Percentiles rank a stretch among this genome's conserved stretches.
Evolutionary conservation across 805 yeast species (phyloP).

Genomic region (Nakazawaea pomicola): DNA sequence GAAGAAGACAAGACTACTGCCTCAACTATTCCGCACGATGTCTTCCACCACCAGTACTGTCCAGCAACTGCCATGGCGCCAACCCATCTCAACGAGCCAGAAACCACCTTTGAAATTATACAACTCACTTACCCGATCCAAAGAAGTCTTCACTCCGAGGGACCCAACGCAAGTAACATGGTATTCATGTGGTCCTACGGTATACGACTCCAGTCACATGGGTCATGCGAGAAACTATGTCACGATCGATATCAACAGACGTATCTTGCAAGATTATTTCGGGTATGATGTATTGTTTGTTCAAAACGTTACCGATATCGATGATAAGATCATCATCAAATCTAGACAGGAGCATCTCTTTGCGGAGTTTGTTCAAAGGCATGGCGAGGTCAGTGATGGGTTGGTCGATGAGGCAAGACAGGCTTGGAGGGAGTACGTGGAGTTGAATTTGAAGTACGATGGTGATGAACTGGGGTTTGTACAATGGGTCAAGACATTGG

Average conservation of each 20-base stretch:
- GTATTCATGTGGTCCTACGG: slow-evolving; percentile 99
- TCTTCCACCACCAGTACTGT: not conserved
- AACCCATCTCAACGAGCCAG: slow-evolving; percentile 20
- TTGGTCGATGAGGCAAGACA: slow-evolving; percentile 33
- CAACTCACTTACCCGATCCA: slow-evolving; percentile 80
- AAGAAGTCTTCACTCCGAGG: slow-evolving; percentile 73
- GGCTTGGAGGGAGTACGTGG: slow-evolving; percentile 46
- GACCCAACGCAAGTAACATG: slow-evolving; percentile 67
- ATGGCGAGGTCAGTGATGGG: slow-evolving; percentile 26
- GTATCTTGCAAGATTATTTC: slow-evolving; percentile 85
- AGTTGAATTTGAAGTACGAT: slow-evolving; percentile 43
- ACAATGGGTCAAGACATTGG: slow-evolving; percentile 46
- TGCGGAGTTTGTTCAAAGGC: slow-evolving; percentile 44
- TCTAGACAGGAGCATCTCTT: slow-evolving; percentile 88
- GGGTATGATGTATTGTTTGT: slow-evolving; percentile 85
- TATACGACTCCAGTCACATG: slow-evolving; percentile 94
- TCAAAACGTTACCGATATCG: slow-evolving; percentile 98
- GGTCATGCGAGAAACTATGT: slow-evolving; percentile 98
- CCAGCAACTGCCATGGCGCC: slow-evolving; percentile 25
- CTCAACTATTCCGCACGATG: too few species aligned
- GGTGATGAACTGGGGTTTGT: slow-evolving; percentile 33
- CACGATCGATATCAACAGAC: slow-evolving; percentile 86
- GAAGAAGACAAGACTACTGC: too few species aligned
- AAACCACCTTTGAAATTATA: slow-evolving; percentile 57
- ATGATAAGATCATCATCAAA: slow-evolving; percentile 91